Evolutionary conservation across 345 rosid genomes (phyloP), one percentile per base, ranked within the genome.

Genomic region (Passiflora organensis): DNA sequence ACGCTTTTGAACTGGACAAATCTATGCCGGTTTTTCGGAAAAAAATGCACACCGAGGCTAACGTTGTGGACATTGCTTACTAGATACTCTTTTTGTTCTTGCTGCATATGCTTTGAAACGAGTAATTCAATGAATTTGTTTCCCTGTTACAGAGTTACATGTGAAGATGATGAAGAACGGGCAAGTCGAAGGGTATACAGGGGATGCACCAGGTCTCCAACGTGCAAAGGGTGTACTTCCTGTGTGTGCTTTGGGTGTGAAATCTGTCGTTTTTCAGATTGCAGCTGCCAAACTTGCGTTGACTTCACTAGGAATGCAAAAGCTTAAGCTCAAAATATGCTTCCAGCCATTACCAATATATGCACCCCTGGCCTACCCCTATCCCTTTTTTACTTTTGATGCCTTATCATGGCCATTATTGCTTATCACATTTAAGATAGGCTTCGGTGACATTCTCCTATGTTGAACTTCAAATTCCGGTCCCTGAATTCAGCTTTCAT

Each of bases 241-340:
- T 93, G 97, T 37, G 97, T 93, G 24, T 93, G 99, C 78, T 89
- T 89, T 18, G 99, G 99, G 43, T 86, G 99, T 55, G 83, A 79
- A 22, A 75, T 84, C 60, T 89, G 99, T 45, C 94, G 96, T 11
- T 89, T 86, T 80, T 53, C 85, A 0, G 96, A 93, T 42, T 93
- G 99, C 73, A 82, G 72, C 76, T 93, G 96, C 86, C 99, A 89
- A 78, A 89, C 86, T 37, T 93, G 99, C 83, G 73, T 63, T 0
- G 99, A 93, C 74, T 89, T 89, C 75, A 86, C 88, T 1, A 75
- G 79, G 58, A 86, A 86, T 25, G 79, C 83, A 19, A 75, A 69
- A 72, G 67, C 71, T 51, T 83, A 68, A 82, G 57, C 25, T 10
- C 16, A 38, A 20, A 32, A 16, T 5, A 32, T 58, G 54, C 47